Percentiles rank a stretch among this genome's conserved stretches.
phyloP scores from a whole-genome alignment of 1,139 yeast species.

The Wickerhamomyces sp. region DNA sequence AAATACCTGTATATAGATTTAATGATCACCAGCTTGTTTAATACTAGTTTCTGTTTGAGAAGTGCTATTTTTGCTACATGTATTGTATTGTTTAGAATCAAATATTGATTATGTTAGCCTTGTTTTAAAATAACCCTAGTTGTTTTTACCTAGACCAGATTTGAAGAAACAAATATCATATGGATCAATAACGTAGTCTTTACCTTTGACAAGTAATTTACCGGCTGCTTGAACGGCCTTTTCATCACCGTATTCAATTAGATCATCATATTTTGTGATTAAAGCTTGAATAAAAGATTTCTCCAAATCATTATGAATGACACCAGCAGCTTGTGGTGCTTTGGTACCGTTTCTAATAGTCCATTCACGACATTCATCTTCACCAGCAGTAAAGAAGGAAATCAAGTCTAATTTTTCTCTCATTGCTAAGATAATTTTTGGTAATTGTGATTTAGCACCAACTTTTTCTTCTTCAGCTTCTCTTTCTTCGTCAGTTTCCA shows the following conservation, averaged over 20 bases:
- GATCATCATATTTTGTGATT: conserved; percentile 80
- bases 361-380: conserved; percentile 87
- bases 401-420: conserved; percentile 79
- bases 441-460: conserved; percentile 82
- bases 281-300: conserved; percentile 75
- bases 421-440: conserved; percentile 81
- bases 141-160: conserved; percentile 90
- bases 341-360: conserved; percentile 80
- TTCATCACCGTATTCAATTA: conserved; percentile 83
- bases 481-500: conserved; percentile 90
- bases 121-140: conserved; percentile 34
- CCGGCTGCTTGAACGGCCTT: conserved; percentile 87
- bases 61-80: no score
- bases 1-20: not conserved
- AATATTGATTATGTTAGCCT: no score
- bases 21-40: not conserved
- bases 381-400: conserved; percentile 82
- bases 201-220: conserved; percentile 91
- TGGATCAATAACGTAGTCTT: conserved; percentile 89
- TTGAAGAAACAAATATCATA: conserved; percentile 92
- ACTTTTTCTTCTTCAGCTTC: conserved; percentile 82
- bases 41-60: not conserved
- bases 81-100: no score
- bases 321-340: conserved; percentile 89
- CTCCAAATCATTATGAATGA: conserved; percentile 76